A percentile compares a stretch with the other conserved stretches of the same genome.
Evolutionary conservation across 352 stramenopile species (phyloP).

Genomic region (Stramenopiles sp.): DNA sequence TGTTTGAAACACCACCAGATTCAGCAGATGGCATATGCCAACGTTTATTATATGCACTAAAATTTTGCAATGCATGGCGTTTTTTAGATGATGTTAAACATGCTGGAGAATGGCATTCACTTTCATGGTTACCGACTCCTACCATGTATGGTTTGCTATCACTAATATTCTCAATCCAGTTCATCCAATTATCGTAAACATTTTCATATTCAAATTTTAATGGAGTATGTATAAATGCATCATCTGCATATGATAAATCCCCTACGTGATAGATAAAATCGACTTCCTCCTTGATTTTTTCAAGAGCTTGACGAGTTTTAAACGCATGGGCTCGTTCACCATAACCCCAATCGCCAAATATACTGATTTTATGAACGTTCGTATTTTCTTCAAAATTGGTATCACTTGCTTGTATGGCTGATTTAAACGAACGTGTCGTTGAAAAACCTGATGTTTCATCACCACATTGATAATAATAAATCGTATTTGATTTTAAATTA

Average conservation of each 20-base stretch:
- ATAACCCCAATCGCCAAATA: too few species aligned
- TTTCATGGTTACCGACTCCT: constrained; percentile 54
- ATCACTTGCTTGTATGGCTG: too few species aligned
- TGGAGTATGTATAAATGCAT: constrained; percentile 17
- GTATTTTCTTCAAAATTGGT: too few species aligned
- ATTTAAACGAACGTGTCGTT: too few species aligned
- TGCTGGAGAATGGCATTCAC: constrained; percentile 45
- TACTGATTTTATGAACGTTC: too few species aligned
- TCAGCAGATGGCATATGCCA: constrained; percentile 57
- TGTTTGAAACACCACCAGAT: constrained; percentile 35
- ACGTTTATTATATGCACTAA: constrained; percentile 49
- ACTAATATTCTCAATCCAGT: constrained; percentile 38
- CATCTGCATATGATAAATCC: constrained; percentile 37
- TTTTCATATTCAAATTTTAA: constrained; percentile 56
- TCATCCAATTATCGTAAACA: constrained; percentile 58
- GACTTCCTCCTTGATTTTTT: constrained; percentile 18
- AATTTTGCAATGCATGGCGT: constrained; percentile 41
- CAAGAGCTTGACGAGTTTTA: too few species aligned
- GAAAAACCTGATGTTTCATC: too few species aligned
- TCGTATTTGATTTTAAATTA: too few species aligned
- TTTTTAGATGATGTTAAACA: constrained; percentile 33
- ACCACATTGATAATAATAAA: too few species aligned
- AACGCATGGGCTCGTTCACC: too few species aligned
- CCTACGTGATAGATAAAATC: constrained; percentile 45
- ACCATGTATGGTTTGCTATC: constrained; percentile 59